Base-by-base conservation (phyloP, 2,329 filamentous ascomycete species). In the Clonostachys byssicola region DNA sequence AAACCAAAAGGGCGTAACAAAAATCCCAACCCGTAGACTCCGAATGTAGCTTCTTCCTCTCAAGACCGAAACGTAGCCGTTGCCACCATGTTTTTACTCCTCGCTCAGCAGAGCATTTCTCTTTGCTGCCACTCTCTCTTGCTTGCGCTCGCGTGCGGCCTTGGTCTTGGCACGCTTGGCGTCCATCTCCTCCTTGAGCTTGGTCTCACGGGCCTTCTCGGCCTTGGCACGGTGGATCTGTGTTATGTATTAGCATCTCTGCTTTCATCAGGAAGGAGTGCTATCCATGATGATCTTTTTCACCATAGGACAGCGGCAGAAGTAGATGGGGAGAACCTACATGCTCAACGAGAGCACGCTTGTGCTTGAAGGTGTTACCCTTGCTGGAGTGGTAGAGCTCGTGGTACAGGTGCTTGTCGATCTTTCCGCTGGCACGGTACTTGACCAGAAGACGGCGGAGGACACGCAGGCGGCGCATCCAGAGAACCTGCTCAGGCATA, bases 291-390 rank as follows among this genome's bases (percentile, higher is more conserved):
- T 30, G 23, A 30, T 10, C 3, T 3, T 30, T 30, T 30, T 30
- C 23, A 10, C 9, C 23, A 4, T 42, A 43, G 45, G 35, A 20
- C 34, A 34, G 18, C 13, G 5, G 12, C 40, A 34, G 36, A 38
- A 38, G 40, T 35, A 14, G 23, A 34, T 44, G 12, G 40, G 38
- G 38, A 34, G 14, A 43, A 90, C 94, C 71, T 95, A 99, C 94
- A 83, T 99, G 94, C 86, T 99, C 94, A 73, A 99, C 91, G 67
- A 99, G 87, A 70, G 92, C 94, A 79, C 94, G 88, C 92, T 97
- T 99, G 90, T 99, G 94, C 92, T 99, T 99, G 89, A 99, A 99
- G 75, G 94, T 92, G 88, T 99, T 99, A 95, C 94, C 95, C 92
- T 99, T 99, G 87, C 89, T 94, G 73, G 95, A 82, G 78, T 96